Evolutionary conservation across 768 basidiomycete species (phyloP).

Genomic region (Chalciporus piperatus): DNA sequence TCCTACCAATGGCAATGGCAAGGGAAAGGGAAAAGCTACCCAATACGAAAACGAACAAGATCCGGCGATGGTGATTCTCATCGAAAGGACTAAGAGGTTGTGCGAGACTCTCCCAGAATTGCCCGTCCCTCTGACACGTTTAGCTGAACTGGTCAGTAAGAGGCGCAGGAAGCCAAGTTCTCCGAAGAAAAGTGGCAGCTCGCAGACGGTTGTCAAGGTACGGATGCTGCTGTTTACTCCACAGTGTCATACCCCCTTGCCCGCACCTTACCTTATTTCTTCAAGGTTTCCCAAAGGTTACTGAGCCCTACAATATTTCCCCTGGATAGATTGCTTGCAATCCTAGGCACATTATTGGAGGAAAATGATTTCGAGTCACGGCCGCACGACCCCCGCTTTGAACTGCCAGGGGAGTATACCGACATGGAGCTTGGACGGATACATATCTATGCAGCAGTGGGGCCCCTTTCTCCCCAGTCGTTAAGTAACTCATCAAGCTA

Average conservation of each 20-base stretch:
- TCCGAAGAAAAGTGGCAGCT: constrained; percentile 33
- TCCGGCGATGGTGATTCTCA: constrained; percentile 50
- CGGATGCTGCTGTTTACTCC: neutral
- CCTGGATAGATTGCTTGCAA: constrained; percentile 75
- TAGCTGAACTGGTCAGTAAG: constrained; percentile 66
- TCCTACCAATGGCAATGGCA: constrained; percentile 29
- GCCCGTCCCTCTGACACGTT: constrained; percentile 65
- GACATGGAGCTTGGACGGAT: constrained; percentile 70
- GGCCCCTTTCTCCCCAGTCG: constrained; percentile 24
- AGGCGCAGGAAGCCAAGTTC: constrained; percentile 44
- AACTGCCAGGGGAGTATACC: constrained; percentile 64
- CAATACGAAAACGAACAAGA: constrained; percentile 12
- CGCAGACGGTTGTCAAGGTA: constrained; percentile 48
- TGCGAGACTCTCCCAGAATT: constrained; percentile 63
- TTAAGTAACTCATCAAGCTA: neutral
- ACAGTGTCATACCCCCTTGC: neutral
- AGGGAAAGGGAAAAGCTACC: constrained; percentile 31
- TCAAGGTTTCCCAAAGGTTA: constrained; percentile 70
- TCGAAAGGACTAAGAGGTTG: constrained; percentile 69
- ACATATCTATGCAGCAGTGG: constrained; percentile 56
- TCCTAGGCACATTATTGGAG: constrained; percentile 73
- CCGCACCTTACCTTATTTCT: neutral
- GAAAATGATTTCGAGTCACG: constrained; percentile 59
- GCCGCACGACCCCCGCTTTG: constrained; percentile 44
- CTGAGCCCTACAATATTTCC: constrained; percentile 78